Evolutionary conservation across 345 rosid genomes (phyloP), one percentile per base, ranked within the genome.

Genomic region (Brassica carinata): DNA sequence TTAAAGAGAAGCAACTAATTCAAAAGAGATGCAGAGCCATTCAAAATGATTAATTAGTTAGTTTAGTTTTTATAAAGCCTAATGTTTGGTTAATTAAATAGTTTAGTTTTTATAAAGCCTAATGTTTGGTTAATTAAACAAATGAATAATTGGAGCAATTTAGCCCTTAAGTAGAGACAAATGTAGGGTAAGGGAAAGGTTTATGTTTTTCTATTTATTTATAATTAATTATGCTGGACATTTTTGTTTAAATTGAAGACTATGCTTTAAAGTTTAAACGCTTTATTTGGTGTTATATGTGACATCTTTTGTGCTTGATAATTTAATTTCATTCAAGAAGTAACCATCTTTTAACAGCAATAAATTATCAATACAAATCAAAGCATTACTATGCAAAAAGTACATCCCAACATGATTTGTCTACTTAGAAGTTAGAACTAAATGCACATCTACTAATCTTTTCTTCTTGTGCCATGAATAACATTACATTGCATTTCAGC

Each of bases 81-180:
- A 63, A 55, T 19, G 36, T 66, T 66, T 27, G 17, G 17, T 71
- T 7, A 36, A 19, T 18, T 11, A 4, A 17, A 18, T n/a, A n/a
- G n/a, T 59, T 77, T 19, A 33, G 40, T 64, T 64, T 14, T 8
- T 40, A 27, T 43, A 45, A 10, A 75, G 30, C 30, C 72, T 64
- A 63, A 55, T 19, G 36, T 66, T 66, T 27, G 17, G 17, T 71
- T 7, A 36, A 19, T 18, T 11, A 4, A 17, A 18, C 15, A 61
- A 68, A 15, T 4, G 13, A 26, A 34, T 14, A 51, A 36, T 11
- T 8, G 10, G 30, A 34, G 65, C 3, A 43, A 62, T 61, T 40
- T 57, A 72, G 61, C 61, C 43, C 59, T 38, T 68, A 68, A 69
- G 70, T 23, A 45, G 57, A 48, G 66, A 71, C 64, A 63, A 63